Evolutionary conservation across 148 eudicot genomes (phyloP).

Genomic region (Vaccinium corymbosum): DNA sequence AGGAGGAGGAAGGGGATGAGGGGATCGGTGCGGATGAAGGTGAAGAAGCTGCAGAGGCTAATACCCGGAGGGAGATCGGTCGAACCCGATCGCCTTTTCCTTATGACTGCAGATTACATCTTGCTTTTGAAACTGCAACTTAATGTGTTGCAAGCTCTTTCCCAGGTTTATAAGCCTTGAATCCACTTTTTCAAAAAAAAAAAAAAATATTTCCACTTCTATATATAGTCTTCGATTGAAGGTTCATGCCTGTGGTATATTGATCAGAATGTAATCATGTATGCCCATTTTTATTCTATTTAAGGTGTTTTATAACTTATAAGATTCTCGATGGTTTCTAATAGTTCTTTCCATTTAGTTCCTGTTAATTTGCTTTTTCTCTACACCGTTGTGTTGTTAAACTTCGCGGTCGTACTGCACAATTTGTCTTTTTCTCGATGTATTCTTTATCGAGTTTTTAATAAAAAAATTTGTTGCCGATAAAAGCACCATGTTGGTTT

Average conservation of each 20-base stretch:
- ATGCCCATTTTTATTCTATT: neutral
- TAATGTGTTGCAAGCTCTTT: constrained; percentile 42
- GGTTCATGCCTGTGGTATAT: neutral
- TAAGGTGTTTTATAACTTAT: neutral
- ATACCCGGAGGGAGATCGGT: constrained; percentile 49
- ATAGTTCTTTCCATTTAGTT: neutral
- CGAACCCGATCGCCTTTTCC: constrained; percentile 37
- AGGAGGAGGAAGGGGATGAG: neutral
- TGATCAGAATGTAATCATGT: neutral
- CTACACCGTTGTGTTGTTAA: neutral
- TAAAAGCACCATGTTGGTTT: neutral
- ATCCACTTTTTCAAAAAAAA: neutral
- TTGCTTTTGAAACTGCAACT: constrained; percentile 55
- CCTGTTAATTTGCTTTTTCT: neutral
- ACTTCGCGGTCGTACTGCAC: too few species aligned
- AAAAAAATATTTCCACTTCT: neutral
- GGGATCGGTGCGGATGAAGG: constrained; percentile 35
- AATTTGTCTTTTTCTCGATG: neutral
- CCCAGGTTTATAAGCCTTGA: constrained; percentile 26
- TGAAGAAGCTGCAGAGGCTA: constrained; percentile 48
- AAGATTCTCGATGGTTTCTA: neutral
- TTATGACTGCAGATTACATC: constrained; percentile 52
- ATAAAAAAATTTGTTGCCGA: too few species aligned
- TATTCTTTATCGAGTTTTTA: too few species aligned
- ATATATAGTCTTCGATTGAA: neutral